Evolutionary conservation across 2,329 filamentous ascomycete species (phyloP).

Genomic region (Dactylonectria estremocensis): DNA sequence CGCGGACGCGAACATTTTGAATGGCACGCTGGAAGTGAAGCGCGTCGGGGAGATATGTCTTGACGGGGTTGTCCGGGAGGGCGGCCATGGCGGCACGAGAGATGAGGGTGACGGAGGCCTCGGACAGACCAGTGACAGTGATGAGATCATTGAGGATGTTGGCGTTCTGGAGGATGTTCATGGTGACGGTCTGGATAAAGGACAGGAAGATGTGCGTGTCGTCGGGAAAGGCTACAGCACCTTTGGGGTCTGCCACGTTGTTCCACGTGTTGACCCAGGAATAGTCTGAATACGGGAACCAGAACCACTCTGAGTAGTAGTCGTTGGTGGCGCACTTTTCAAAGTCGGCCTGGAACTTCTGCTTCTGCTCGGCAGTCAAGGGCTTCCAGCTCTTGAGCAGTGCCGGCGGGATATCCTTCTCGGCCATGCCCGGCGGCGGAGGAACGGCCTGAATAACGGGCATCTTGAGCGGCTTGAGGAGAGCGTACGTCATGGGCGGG

Average conservation of each 20-base stretch:
- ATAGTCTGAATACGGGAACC: constrained; percentile 32
- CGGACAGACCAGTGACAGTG: not conserved
- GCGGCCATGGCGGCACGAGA: not conserved
- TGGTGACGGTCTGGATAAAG: constrained; percentile 19
- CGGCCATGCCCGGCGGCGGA: constrained; percentile 25
- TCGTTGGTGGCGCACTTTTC: constrained; percentile 30
- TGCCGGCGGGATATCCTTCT: constrained; percentile 22
- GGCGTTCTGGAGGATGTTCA: constrained; percentile 31
- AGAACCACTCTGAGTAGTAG: constrained; percentile 35
- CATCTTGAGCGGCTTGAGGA: constrained; percentile 26
- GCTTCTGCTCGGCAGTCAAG: constrained; percentile 15
- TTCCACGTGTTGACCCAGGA: constrained; percentile 35
- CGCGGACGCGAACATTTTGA: constrained; percentile 32
- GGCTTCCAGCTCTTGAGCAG: constrained; percentile 12
- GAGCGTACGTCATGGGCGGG: constrained; percentile 22
- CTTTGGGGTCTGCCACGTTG: constrained; percentile 8
- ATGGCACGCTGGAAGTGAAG: constrained; percentile 32
- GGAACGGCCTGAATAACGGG: constrained; percentile 30
- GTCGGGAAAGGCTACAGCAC: constrained; percentile 17
- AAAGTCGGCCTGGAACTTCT: constrained; percentile 19
- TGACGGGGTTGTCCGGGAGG: constrained; percentile 16
- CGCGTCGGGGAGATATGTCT: constrained; percentile 26
- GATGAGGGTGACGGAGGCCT: not conserved
- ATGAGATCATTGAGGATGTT: constrained; percentile 13
- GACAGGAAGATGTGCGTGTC: constrained; percentile 18